A percentile compares a stretch with the other conserved stretches of the same genome.
Conservation (phyloP, 192 early-diverging fungal genomes). For the Umbelopsis sp. region DNA sequence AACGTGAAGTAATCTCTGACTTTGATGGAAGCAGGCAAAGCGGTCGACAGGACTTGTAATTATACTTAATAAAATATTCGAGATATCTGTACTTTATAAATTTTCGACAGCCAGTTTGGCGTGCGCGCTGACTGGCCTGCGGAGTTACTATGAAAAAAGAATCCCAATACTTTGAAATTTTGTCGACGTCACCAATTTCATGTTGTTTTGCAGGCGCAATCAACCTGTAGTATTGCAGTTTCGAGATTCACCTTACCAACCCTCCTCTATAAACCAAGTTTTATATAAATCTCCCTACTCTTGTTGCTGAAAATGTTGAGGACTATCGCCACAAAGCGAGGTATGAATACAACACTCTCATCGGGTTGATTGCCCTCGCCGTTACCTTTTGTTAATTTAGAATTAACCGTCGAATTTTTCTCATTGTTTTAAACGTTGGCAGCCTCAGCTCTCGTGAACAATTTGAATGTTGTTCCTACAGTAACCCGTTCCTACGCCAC, state of each 20-base stretch:
- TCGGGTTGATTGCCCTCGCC: neutral
- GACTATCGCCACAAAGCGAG: conserved; percentile 36
- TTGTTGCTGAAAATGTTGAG: conserved; percentile 39
- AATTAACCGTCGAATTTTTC: neutral
- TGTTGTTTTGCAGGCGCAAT: conserved; percentile 16
- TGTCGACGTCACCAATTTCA: conserved; percentile 12
- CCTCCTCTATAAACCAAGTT: conserved; percentile 11
- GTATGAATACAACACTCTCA: conserved; percentile 13
- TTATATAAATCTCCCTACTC: conserved; percentile 26
- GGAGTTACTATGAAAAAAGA: too few species aligned
- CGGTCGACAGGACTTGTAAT: conserved; percentile 3
- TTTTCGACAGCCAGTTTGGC: too few species aligned
- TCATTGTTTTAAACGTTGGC: conserved; percentile 2
- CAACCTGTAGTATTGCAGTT: neutral
- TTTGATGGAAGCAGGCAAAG: conserved; percentile 1
- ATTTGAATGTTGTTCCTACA: conserved; percentile 36
- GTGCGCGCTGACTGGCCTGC: too few species aligned
- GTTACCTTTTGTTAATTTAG: neutral
- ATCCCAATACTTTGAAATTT: too few species aligned
- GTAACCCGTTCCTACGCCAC: conserved; percentile 41
- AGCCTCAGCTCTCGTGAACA: conserved; percentile 24
- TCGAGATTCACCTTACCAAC: conserved; percentile 17
- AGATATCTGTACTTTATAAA: too few species aligned
- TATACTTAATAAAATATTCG: neutral
- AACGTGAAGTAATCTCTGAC: neutral